phyloP scores from a whole-genome alignment of 139 green algal species.

The Mesostigma viride region DNA sequence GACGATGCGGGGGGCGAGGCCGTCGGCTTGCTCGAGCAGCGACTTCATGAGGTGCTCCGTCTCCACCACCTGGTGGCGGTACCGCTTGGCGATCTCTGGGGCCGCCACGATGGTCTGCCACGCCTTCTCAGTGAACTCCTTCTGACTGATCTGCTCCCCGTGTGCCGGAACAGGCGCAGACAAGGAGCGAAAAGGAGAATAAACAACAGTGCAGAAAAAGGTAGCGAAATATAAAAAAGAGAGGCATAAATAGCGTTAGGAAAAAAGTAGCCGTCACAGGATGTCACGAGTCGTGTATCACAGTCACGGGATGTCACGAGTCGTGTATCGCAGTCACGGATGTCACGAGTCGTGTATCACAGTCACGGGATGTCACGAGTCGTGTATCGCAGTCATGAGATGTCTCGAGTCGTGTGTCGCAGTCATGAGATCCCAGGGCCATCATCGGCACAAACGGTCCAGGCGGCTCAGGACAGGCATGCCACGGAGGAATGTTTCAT shows the following conservation, averaged over 20 bases:
- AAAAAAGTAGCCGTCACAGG: background rate
- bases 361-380: background rate
- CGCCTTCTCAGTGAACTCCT: slow-evolving; percentile 90
- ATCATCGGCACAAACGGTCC: too few relatives aligned
- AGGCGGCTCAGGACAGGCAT: too few relatives aligned
- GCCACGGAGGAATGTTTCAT: too few relatives aligned
- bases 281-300: background rate
- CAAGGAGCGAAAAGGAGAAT: background rate
- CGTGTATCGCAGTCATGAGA: background rate
- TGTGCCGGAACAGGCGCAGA: too few relatives aligned
- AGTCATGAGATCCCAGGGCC: background rate
- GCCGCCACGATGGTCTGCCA: slow-evolving; percentile 77
- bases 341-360: background rate
- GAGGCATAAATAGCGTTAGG: slow-evolving; percentile 9
- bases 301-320: background rate
- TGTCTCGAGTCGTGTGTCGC: slow-evolving; percentile 11
- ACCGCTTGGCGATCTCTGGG: slow-evolving; percentile 68
- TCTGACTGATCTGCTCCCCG: slow-evolving; percentile 55
- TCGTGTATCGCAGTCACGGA: background rate
- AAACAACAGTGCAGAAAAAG: background rate
- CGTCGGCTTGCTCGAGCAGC: slow-evolving; percentile 90
- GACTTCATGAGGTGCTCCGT: slow-evolving; percentile 94
- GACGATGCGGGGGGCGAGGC: slow-evolving; percentile 64
- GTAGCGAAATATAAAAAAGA: background rate
- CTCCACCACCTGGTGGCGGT: slow-evolving; percentile 86